A percentile compares a stretch with the other conserved stretches of the same genome.
phyloP scores from a whole-genome alignment of 1,284 basidiomycete species.

The Sporisorium sorghi region DNA sequence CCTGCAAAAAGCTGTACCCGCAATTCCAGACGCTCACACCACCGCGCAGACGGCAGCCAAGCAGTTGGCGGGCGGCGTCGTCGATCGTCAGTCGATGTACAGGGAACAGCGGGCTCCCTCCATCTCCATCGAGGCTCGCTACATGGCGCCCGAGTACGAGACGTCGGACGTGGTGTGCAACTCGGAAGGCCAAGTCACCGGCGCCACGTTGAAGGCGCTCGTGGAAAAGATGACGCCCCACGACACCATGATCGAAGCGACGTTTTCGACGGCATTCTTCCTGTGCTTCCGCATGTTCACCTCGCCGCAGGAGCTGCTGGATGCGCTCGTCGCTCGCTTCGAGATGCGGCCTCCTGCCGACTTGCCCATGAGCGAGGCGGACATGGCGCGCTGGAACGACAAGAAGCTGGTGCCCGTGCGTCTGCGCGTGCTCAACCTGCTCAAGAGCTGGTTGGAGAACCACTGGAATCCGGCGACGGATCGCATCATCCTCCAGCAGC shows the following conservation, averaged over 20 bases:
- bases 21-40: conserved; percentile 33
- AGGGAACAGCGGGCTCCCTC: conserved; percentile 29
- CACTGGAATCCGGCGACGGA: conserved; percentile 81
- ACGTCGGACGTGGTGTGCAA: conserved; percentile 89
- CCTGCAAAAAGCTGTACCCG: conserved; percentile 13
- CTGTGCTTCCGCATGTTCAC: conserved; percentile 95
- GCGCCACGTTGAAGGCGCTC: conserved; percentile 86
- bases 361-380: conserved; percentile 73
- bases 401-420: conserved; percentile 88
- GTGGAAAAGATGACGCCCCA: conserved; percentile 98
- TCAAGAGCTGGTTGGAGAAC: conserved; percentile 91
- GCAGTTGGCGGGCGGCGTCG: conserved; percentile 30
- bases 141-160: conserved; percentile 66
- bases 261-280: conserved; percentile 89
- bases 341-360: conserved; percentile 74
- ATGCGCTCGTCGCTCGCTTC: conserved; percentile 83
- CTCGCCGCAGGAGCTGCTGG: conserved; percentile 80
- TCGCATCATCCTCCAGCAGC: conserved; percentile 71
- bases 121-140: conserved; percentile 40
- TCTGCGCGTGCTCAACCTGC: conserved; percentile 86
- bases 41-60: conserved; percentile 41
- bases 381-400: conserved; percentile 82
- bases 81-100: conserved; percentile 45
- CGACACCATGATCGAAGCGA: conserved; percentile 82
- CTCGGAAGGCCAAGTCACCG: conserved; percentile 86